Base-by-base conservation (phyloP, 208 protist genomes). In the Phytomonas sp. region DNA sequence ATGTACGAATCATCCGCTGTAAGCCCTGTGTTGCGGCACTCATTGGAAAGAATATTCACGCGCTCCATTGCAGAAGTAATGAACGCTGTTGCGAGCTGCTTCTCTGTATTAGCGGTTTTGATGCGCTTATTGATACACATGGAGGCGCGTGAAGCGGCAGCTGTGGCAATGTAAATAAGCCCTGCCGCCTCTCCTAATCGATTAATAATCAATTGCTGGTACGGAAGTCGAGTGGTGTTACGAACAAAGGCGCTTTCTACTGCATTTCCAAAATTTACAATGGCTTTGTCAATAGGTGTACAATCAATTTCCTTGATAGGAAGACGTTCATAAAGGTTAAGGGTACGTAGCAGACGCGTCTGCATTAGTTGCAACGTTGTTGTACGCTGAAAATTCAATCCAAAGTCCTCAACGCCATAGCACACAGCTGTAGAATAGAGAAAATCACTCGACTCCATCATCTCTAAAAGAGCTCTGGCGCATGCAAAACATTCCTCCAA, bases 391-490 rank as follows among this genome's bases (percentile, higher is more conserved):
- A 96, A 96, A 15, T 85, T 78, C 29, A 93, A 67, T 15, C 84
- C 91, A 67, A 85, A 96, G 62, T 93, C 91, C 66, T 96, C 91
- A 32, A 92, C 74, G 33, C 88, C 91, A 66, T 88, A 93, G 82
- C 85, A 93, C 62, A 83, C 86, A 31, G 86, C 87, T 5, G 84
- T 83, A 0, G 86, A 70, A 63, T 93, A 84, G 31, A 96, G 77
- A 72, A 93, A 93, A 63, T 93, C 85, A 28, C 53, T 63, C 0
- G 81, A 70, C 76, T 92, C 86, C 82, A 92, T 93, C 73, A 91
- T 78, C 13, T 66, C 71, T 3, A 93, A 62, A 60, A 92, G 63
- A 64, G 53, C 66, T n/a, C 77, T 76, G 28, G 83, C 82, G 2
- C 75, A 76, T 53, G 70, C 31, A 46, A 90, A 82, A 71, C 68